Conservation (phyloP, 1,284 basidiomycete genomes). For the Malassezia furfur region DNA sequence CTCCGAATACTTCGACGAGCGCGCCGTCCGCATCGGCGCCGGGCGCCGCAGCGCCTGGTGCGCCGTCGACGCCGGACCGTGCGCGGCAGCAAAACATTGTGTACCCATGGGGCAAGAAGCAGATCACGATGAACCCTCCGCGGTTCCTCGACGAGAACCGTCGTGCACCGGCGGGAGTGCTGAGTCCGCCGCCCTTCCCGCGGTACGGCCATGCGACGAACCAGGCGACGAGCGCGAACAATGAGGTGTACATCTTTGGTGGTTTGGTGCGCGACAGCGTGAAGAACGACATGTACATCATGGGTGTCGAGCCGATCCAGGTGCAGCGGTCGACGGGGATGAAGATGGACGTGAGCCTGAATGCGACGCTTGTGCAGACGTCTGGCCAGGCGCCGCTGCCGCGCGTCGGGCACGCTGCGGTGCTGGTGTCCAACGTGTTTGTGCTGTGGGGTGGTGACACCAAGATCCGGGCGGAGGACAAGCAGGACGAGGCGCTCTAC, state of each 20-base stretch:
- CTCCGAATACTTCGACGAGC: not conserved
- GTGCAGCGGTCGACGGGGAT: constrained; percentile 57
- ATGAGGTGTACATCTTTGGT: constrained; percentile 92
- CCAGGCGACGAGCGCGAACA: constrained; percentile 61
- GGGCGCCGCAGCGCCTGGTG: not conserved
- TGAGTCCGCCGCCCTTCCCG: constrained; percentile 65
- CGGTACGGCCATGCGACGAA: constrained; percentile 96
- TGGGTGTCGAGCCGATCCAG: constrained; percentile 50
- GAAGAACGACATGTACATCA: constrained; percentile 77
- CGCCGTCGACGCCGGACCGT: constrained; percentile 7
- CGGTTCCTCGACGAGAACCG: constrained; percentile 44
- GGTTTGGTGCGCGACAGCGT: constrained; percentile 86
- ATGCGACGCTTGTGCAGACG: constrained; percentile 54
- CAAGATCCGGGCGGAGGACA: constrained; percentile 61
- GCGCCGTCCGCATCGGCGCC: not conserved
- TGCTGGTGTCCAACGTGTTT: constrained; percentile 86
- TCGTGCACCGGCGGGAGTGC: constrained; percentile 40
- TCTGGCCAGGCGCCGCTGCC: constrained; percentile 79
- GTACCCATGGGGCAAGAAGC: constrained; percentile 46
- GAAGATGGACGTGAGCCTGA: constrained; percentile 53
- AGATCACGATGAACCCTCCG: constrained; percentile 42
- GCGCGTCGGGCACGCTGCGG: constrained; percentile 88
- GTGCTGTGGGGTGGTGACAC: constrained; percentile 99
- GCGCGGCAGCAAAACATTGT: constrained; percentile 28
- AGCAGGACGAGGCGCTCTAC: constrained; percentile 87